Percentiles rank a stretch among this genome's conserved stretches.
phyloP scores from a whole-genome alignment of 352 stramenopile genomes.

The Globisporangium lucens region DNA sequence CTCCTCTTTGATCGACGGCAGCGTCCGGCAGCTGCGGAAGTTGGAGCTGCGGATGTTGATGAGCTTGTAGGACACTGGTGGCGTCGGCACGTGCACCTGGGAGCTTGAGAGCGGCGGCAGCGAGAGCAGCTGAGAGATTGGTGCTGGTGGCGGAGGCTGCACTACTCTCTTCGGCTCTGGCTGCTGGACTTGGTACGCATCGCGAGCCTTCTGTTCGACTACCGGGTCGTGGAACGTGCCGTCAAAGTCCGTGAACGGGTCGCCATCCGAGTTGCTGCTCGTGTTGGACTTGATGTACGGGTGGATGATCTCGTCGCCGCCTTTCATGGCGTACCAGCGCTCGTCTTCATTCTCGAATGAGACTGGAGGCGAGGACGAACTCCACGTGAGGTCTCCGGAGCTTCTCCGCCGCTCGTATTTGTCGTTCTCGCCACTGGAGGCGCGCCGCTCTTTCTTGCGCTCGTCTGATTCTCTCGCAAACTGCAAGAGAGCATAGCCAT shows the following conservation, averaged over 20 bases:
- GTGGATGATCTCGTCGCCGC: constrained; percentile 4
- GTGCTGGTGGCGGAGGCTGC: neutral
- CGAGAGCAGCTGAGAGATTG: neutral
- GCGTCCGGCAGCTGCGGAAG: constrained; percentile 24
- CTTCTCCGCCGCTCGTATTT: constrained; percentile 14
- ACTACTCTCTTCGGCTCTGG: neutral
- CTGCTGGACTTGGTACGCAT: neutral
- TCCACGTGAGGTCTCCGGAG: constrained; percentile 17
- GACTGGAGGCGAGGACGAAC: constrained; percentile 13
- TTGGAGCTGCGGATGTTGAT: constrained; percentile 55
- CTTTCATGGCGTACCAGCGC: constrained; percentile 23
- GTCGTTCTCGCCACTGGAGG: neutral
- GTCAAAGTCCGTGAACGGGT: constrained; percentile 21
- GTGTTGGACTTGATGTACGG: constrained; percentile 15
- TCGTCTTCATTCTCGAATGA: constrained; percentile 13
- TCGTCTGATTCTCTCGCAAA: constrained; percentile 23
- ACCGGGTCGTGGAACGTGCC: constrained; percentile 16
- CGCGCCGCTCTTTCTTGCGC: constrained; percentile 2
- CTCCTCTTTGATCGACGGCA: constrained; percentile 44
- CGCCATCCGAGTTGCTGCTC: constrained; percentile 14
- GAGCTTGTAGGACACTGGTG: constrained; percentile 33
- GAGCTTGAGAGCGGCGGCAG: constrained; percentile 2
- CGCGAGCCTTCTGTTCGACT: neutral
- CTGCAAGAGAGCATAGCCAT: constrained; percentile 31
- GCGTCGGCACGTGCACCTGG: constrained; percentile 4